Evolutionary conservation across 2,329 filamentous ascomycete species (phyloP).

Genomic region (Cercospora janseana): DNA sequence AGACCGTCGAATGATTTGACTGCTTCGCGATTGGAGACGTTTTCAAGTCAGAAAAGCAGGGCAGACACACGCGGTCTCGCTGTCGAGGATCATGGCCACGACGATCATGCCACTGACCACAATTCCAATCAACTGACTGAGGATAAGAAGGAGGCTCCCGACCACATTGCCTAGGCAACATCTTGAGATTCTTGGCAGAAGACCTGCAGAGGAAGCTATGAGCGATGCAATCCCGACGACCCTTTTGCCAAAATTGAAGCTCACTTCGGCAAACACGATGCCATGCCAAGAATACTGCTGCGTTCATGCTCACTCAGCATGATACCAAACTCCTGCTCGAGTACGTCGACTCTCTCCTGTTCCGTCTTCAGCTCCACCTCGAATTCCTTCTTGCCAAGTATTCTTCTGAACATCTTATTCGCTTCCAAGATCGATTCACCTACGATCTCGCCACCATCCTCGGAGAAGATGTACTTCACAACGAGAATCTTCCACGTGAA

Average conservation of each 20-base stretch:
- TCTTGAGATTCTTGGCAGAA: no score
- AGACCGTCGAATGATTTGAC: background rate
- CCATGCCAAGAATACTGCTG: slow-evolving; percentile 38
- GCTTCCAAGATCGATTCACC: slow-evolving; percentile 44
- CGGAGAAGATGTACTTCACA: slow-evolving; percentile 52
- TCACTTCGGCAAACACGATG: slow-evolving; percentile 10
- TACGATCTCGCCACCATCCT: slow-evolving; percentile 37
- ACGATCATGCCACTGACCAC: no score
- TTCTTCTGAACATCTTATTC: slow-evolving; percentile 46
- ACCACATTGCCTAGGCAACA: no score
- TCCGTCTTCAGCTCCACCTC: slow-evolving; percentile 44
- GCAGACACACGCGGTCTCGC: background rate
- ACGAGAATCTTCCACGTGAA: slow-evolving; percentile 57
- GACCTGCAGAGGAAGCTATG: no score
- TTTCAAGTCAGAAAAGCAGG: background rate
- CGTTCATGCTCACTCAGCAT: slow-evolving; percentile 40
- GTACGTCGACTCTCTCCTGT: slow-evolving; percentile 42
- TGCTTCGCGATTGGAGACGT: background rate
- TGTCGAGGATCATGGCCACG: background rate
- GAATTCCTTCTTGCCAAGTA: slow-evolving; percentile 44
- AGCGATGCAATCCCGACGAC: no score
- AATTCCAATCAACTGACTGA: no score
- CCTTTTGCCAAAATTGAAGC: background rate
- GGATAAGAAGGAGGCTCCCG: no score
- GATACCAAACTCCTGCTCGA: slow-evolving; percentile 49